A percentile compares a stretch with the other conserved stretches of the same genome.
Evolutionary conservation across 257 asterid species (phyloP).

Genomic region (Anisodus acutangulus): DNA sequence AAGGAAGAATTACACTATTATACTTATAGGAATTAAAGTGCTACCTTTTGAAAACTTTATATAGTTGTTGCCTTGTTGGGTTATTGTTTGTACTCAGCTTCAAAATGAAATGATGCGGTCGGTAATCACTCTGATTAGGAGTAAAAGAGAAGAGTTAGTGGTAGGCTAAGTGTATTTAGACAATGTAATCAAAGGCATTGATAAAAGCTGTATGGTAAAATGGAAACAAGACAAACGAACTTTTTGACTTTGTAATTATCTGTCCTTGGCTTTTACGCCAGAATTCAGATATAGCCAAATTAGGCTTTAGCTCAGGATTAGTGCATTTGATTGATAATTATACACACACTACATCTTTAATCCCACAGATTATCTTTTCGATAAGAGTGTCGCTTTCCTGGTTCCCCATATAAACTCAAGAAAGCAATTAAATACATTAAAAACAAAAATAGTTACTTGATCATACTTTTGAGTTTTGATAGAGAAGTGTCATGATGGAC

Average conservation of each 20-base stretch:
- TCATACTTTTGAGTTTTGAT: not conserved
- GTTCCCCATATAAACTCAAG: not conserved
- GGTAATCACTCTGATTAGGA: conserved; percentile 34
- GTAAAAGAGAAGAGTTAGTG: not conserved
- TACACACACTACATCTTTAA: not conserved
- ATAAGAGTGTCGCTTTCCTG: not conserved
- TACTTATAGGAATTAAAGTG: not conserved
- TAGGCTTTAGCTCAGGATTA: conserved; percentile 2
- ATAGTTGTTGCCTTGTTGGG: conserved; percentile 28
- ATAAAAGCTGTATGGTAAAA: conserved; percentile 6
- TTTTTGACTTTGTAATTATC: conserved; percentile 50
- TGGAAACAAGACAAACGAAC: conserved; percentile 50
- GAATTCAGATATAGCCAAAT: conserved; percentile 1
- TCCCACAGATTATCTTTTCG: not conserved
- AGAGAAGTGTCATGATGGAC: too few relatives aligned
- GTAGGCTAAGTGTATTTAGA: not conserved
- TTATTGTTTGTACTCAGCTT: conserved; percentile 44
- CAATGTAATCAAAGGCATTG: conserved; percentile 28
- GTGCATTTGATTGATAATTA: not conserved
- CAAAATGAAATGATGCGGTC: conserved; percentile 55
- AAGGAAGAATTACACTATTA: too few relatives aligned
- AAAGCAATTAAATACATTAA: not conserved
- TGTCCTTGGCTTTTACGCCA: not conserved
- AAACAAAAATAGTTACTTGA: not conserved
- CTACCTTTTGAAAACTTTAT: conserved; percentile 31